A percentile compares a stretch with the other conserved stretches of the same genome.
Conservation (phyloP, 108 stramenopile genomes). For the Nitzschia sp. region DNA sequence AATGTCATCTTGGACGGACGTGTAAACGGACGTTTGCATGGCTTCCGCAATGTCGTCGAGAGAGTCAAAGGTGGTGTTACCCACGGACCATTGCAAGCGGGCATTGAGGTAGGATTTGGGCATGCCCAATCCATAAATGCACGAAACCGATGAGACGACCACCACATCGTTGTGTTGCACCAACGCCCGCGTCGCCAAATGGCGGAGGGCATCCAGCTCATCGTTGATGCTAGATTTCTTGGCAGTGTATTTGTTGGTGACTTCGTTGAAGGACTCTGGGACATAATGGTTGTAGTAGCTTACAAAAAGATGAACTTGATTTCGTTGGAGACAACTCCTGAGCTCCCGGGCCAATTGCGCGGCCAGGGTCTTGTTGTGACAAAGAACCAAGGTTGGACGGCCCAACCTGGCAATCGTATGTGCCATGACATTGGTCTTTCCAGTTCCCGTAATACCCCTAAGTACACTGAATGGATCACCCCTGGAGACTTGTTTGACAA, state of each 20-base stretch:
- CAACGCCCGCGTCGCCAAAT: conserved; percentile 67
- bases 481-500: conserved; percentile 34
- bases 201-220: conserved; percentile 70
- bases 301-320: conserved; percentile 72
- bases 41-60: conserved; percentile 19
- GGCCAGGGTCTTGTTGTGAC: conserved; percentile 83
- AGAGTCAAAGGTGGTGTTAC: conserved; percentile 19
- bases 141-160: conserved; percentile 73
- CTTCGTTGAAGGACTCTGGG: conserved; percentile 65
- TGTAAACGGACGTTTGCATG: conserved; percentile 17
- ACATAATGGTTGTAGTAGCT: conserved; percentile 74
- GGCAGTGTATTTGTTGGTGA: conserved; percentile 58
- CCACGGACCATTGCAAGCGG: conserved; percentile 27
- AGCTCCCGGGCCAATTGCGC: conserved; percentile 78
- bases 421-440: conserved; percentile 80
- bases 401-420: conserved; percentile 53
- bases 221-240: conserved; percentile 69
- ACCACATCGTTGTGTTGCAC: conserved; percentile 65
- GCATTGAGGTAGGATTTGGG: conserved; percentile 69
- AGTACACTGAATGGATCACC: conserved; percentile 40
- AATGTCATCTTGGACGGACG: neutral
- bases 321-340: conserved; percentile 49
- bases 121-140: conserved; percentile 84
- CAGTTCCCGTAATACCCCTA: conserved; percentile 58
- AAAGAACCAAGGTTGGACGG: conserved; percentile 67